Conservation (phyloP, 2,329 filamentous ascomycete species). For the Neofusicoccum sp. region DNA sequence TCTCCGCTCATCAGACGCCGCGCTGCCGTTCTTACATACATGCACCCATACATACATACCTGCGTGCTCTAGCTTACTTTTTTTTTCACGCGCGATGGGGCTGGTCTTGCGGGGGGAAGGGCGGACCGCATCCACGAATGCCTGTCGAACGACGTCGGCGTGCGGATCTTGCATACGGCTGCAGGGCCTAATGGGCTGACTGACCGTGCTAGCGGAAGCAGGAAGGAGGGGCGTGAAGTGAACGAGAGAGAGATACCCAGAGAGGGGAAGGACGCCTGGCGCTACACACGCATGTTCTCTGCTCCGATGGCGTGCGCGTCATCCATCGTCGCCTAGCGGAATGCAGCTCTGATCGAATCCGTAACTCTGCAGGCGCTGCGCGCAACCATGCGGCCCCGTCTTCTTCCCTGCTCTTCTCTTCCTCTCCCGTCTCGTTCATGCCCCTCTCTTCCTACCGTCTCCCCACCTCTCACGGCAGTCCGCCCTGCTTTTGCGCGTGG, state of each 20-base stretch:
- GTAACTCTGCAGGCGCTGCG: conserved; percentile 1
- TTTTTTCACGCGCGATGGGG: not conserved
- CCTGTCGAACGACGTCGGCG: not conserved
- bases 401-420: not conserved
- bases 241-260: not conserved
- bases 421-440: not conserved
- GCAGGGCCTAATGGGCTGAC: not conserved
- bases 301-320: not conserved
- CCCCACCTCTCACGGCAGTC: not conserved
- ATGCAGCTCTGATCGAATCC: conserved; percentile 4
- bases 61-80: conserved; percentile 5
- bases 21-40: not conserved
- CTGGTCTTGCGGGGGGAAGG: not conserved
- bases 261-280: not conserved
- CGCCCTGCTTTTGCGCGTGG: not conserved
- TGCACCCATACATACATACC: no score
- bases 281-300: not conserved
- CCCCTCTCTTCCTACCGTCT: not conserved
- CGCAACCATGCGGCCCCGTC: not conserved
- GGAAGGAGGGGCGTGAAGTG: not conserved
- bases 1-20: not conserved
- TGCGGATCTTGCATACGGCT: not conserved
- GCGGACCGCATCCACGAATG: not conserved
- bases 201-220: not conserved
- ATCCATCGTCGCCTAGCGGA: conserved; percentile 4